Base-by-base conservation (phyloP, 1,284 basidiomycete genomes). In the Ganoderma resinaceum region DNA sequence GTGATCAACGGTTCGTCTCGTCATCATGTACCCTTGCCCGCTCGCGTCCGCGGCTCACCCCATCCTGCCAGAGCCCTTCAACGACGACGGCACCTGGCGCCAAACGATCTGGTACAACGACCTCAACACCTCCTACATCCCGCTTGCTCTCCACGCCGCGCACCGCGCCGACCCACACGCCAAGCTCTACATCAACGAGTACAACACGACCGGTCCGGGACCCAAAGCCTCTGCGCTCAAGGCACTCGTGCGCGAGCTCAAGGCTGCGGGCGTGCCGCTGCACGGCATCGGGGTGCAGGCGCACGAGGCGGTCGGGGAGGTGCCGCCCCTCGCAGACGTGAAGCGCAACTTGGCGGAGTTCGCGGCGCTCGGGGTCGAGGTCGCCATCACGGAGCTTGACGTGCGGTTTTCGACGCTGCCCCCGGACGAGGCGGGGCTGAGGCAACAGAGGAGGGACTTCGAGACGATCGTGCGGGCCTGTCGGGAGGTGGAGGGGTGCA, bases 341-440 rank as follows among this genome's bases (percentile, higher is more conserved):
- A 79, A 84, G 70, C 74, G 78, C 31, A 83, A 85, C 69, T 72
- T 87, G 37, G 75, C 83, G 74, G 79, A 82, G 61, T 86, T 89
- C 72, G 79, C 82, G 16, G 82, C 82, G 18, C 82, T 87, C n/a
- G 87, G 87, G 18, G 79, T 89, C 42, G 87, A 89, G 68, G 82
- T 90, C n/a, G 86, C 87, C n/a, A 82, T 89, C 65, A 89, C 87
- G 2, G 87, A 89, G 74, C 80, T 89, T 46, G 87, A 89, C 73
- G 85, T 89, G 70, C 81, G 85, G 49, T 87, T 88, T 84, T 3
- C 8, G 20, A 84, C 82, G 20, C 78, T 87, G 12, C 87, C 87
- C 11, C 81, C 79, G 18, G 86, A 85, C 8, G 72, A 76, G 26
- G 83, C 80, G 8, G 76, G 83, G 18, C 80, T 86, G 53, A 80